phyloP scores from a whole-genome alignment of 306 rosid genomes.

The Quercus agrifolia region DNA sequence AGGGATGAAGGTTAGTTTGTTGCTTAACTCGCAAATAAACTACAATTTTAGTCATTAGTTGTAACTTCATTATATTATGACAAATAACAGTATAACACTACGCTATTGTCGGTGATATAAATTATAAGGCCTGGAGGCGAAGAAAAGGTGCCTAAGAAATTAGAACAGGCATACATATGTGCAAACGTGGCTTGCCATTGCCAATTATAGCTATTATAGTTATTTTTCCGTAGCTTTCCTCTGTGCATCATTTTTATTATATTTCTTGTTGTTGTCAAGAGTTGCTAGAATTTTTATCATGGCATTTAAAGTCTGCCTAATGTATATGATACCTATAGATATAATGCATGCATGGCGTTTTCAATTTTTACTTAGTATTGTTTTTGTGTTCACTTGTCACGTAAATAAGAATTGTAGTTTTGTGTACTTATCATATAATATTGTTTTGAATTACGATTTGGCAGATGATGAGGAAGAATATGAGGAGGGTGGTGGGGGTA shows the following conservation, averaged over 20 bases:
- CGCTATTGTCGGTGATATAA: neutral
- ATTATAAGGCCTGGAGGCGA: neutral
- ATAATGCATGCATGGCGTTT: neutral
- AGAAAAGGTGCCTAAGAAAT: neutral
- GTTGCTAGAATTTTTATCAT: neutral
- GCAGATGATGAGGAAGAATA: constrained; percentile 80
- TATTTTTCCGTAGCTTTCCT: no score
- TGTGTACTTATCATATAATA: constrained; percentile 13
- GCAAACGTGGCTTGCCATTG: neutral
- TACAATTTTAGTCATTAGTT: neutral
- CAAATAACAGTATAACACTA: neutral
- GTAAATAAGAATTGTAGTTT: constrained; percentile 14
- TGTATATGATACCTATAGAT: neutral
- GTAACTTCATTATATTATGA: neutral
- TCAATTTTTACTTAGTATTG: neutral
- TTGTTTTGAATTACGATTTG: constrained; percentile 19
- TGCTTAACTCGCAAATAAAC: neutral
- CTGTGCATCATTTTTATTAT: neutral
- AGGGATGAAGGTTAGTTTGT: constrained; percentile 71
- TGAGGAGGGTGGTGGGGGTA: constrained; percentile 70
- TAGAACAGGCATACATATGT: neutral
- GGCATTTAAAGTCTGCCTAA: constrained; percentile 1
- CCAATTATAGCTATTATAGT: neutral
- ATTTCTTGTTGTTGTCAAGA: no score
- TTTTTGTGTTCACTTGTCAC: neutral